Evolutionary conservation across 768 basidiomycete species (phyloP).

Genomic region (Sistotremastrum suecicum): DNA sequence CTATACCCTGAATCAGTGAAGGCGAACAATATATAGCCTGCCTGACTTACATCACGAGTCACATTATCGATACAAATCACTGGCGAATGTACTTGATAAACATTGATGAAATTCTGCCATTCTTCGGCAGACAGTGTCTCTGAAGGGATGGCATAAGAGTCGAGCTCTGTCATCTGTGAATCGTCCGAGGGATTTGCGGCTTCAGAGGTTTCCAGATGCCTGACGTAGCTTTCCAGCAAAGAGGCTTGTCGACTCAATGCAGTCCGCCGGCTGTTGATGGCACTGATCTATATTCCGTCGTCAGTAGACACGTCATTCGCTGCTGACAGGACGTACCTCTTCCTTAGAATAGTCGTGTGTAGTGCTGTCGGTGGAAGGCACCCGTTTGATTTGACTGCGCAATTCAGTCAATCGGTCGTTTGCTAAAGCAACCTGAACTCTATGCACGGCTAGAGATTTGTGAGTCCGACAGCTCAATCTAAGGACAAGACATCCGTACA

Average conservation of each 20-base stretch:
- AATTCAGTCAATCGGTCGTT: constrained; percentile 40
- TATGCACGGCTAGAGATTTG: constrained; percentile 34
- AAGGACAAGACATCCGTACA: constrained; percentile 29
- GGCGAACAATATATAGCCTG: neutral
- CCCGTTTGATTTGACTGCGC: constrained; percentile 11
- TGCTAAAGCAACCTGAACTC: constrained; percentile 52
- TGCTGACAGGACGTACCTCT: too few species aligned
- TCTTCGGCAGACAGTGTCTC: constrained; percentile 55
- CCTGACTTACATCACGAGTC: constrained; percentile 56
- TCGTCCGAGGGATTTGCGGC: constrained; percentile 17
- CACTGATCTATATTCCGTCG: too few species aligned
- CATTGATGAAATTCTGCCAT: constrained; percentile 76
- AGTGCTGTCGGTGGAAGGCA: neutral
- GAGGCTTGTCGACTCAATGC: constrained; percentile 17
- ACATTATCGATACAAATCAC: constrained; percentile 63
- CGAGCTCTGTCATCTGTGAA: constrained; percentile 16
- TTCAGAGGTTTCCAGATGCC: constrained; percentile 30
- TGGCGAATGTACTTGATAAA: constrained; percentile 83
- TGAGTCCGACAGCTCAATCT: constrained; percentile 3
- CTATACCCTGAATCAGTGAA: constrained; percentile 23
- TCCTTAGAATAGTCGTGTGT: too few species aligned
- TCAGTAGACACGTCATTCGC: too few species aligned
- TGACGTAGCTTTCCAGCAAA: constrained; percentile 47
- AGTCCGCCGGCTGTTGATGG: neutral
- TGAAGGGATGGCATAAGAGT: constrained; percentile 45